These are phyloP conservation scores for Iberis amara DNA, from an alignment of 441 rosid genomes.

Conservation along the genomic window DNA sequence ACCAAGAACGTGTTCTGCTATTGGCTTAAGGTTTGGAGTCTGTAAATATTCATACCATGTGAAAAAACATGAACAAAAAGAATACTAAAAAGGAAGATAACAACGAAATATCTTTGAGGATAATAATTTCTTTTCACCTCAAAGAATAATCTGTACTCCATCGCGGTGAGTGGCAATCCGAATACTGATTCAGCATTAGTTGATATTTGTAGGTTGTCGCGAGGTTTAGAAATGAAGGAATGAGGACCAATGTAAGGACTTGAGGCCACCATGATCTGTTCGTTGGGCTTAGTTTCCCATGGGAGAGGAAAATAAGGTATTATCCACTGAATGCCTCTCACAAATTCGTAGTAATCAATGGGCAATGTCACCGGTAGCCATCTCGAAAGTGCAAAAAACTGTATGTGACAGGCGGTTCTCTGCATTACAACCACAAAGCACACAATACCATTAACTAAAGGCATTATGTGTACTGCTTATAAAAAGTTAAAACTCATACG, in stretches of 20 bases:
- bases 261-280: constrained; percentile 54
- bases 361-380: constrained; percentile 74
- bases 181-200: constrained; percentile 40
- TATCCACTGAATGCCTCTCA: constrained; percentile 73
- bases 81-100: not conserved
- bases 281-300: constrained; percentile 65
- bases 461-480: not conserved
- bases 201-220: constrained; percentile 29
- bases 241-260: constrained; percentile 39
- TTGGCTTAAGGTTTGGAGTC: constrained; percentile 60
- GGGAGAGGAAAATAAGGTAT: constrained; percentile 87
- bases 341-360: constrained; percentile 66
- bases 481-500: constrained; percentile 39
- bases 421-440: constrained; percentile 31
- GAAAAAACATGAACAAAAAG: constrained; percentile 10
- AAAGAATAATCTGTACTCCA: constrained; percentile 66
- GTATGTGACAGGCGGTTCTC: constrained; percentile 84
- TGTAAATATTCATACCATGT: constrained; percentile 33
- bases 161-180: constrained; percentile 66
- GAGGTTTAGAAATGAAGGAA: constrained; percentile 34
- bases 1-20: constrained; percentile 58
- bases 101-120: not conserved
- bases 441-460: not conserved
- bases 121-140: constrained; percentile 44
- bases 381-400: constrained; percentile 81